A percentile compares a stretch with the other conserved stretches of the same genome.
phyloP scores from a whole-genome alignment of 108 stramenopile genomes.

The Chaetoceros muelleri region DNA sequence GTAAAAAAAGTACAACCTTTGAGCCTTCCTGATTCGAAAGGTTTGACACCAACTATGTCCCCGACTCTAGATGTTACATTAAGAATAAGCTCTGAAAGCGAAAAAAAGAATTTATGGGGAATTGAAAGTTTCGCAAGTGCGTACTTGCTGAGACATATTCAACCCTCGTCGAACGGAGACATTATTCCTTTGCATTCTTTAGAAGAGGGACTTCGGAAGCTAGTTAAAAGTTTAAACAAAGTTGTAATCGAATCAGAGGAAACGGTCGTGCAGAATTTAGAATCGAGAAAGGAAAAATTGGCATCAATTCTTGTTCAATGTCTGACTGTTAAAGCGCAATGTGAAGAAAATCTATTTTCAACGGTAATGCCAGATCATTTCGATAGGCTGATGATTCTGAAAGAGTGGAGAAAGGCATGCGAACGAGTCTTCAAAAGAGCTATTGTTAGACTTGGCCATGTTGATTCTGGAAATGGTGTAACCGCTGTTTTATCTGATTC shows the following conservation, averaged over 20 bases:
- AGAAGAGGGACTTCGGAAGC: not conserved
- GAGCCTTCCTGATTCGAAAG: not conserved
- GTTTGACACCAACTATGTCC: not conserved
- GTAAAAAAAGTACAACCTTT: not conserved
- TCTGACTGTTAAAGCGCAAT: constrained; percentile 36
- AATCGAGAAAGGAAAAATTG: constrained; percentile 8
- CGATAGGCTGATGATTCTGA: constrained; percentile 14
- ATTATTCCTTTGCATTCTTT: not conserved
- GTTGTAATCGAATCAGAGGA: not conserved
- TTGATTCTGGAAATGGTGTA: constrained; percentile 38
- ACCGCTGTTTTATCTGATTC: constrained; percentile 60
- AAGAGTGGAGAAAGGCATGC: constrained; percentile 64
- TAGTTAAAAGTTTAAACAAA: not conserved
- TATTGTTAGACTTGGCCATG: constrained; percentile 18
- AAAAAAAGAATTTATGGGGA: not conserved
- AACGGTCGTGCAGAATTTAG: not conserved
- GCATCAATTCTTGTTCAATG: constrained; percentile 21
- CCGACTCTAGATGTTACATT: not conserved
- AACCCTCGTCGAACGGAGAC: not conserved
- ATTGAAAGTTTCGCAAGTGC: not conserved
- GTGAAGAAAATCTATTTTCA: constrained; percentile 36
- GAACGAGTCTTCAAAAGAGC: constrained; percentile 71
- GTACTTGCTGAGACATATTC: not conserved
- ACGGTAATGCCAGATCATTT: constrained; percentile 6
- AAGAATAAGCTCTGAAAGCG: not conserved